These are phyloP conservation scores for Neopestalotiopsis clavispora DNA, from an alignment of 2,329 filamentous ascomycete species.

Conservation along the genomic window DNA sequence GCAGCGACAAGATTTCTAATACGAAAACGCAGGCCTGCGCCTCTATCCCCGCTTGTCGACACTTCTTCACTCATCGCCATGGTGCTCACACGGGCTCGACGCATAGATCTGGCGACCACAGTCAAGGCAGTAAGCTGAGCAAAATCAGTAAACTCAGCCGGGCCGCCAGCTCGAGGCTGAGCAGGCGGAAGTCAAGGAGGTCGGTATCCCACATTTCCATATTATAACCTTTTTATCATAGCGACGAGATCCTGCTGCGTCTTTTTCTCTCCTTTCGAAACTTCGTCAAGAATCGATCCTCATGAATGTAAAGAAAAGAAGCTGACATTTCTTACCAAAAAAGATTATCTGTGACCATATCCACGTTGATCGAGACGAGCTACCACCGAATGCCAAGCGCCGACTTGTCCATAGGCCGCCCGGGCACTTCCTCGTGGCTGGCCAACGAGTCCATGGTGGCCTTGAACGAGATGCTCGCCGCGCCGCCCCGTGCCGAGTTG, in stretches of 20 bases:
- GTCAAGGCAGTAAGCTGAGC: not conserved
- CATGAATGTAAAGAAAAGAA: too few species aligned
- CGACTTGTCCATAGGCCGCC: not conserved
- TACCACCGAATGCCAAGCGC: not conserved
- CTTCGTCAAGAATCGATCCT: too few species aligned
- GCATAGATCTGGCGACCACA: not conserved
- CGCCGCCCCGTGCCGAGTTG: not conserved
- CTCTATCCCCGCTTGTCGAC: slow-evolving; percentile 43
- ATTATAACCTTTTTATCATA: too few species aligned
- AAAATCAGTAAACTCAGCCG: not conserved
- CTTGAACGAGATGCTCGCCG: not conserved
- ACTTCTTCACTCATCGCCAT: slow-evolving; percentile 34
- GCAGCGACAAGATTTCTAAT: not conserved
- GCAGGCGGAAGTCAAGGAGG: too few species aligned
- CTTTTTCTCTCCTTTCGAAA: too few species aligned
- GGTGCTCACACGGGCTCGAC: not conserved
- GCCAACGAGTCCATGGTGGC: not conserved
- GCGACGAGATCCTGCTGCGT: too few species aligned
- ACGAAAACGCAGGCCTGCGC: slow-evolving; percentile 37
- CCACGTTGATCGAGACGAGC: not conserved
- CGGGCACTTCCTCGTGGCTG: not conserved
- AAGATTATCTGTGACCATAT: not conserved
- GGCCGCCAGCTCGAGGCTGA: too few species aligned
- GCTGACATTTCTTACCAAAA: not conserved
- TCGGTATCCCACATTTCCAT: too few species aligned